Conservation (phyloP, 2,329 filamentous ascomycete genomes). For the Neonectria coccinea region DNA sequence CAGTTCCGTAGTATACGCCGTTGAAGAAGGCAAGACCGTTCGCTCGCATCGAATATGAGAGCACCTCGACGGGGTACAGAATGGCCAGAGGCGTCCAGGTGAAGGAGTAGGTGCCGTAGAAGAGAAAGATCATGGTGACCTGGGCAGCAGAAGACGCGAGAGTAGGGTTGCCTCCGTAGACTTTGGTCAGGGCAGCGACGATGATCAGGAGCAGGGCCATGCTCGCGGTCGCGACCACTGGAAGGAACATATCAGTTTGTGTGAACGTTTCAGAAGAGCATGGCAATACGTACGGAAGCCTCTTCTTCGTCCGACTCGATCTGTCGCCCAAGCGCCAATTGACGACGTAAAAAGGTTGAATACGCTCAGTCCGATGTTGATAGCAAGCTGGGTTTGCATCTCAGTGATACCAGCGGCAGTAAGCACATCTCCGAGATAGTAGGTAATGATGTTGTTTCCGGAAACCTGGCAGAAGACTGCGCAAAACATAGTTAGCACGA, state of each 20-base stretch:
- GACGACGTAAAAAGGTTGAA: slow-evolving; percentile 15
- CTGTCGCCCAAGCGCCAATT: slow-evolving; percentile 8
- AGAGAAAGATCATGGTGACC: slow-evolving; percentile 19
- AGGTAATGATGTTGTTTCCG: slow-evolving; percentile 14
- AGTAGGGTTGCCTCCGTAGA: slow-evolving; percentile 9
- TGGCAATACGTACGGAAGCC: slow-evolving; percentile 9
- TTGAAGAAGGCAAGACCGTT: slow-evolving; percentile 20
- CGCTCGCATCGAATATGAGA: slow-evolving; percentile 13
- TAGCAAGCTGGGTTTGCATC: slow-evolving; percentile 11
- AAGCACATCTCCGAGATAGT: slow-evolving; percentile 7
- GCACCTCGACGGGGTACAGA: slow-evolving; percentile 18
- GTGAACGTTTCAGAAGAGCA: neutral
- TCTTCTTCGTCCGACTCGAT: slow-evolving; percentile 10
- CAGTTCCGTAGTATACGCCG: slow-evolving; percentile 17
- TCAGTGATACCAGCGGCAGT: neutral
- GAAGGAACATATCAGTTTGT: neutral
- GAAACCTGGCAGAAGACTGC: slow-evolving; percentile 9
- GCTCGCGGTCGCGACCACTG: slow-evolving; percentile 4
- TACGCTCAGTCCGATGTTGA: slow-evolving; percentile 15
- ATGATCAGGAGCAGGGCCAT: slow-evolving; percentile 12
- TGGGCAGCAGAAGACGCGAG: slow-evolving; percentile 18
- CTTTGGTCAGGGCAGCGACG: slow-evolving; percentile 12
- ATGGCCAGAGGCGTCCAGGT: slow-evolving; percentile 16
- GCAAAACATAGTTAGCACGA: neutral
- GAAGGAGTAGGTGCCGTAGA: slow-evolving; percentile 19